A percentile compares a stretch with the other conserved stretches of the same genome.
phyloP scores from a whole-genome alignment of 495 filamentous ascomycete species.

The Penicillium goetzii region DNA sequence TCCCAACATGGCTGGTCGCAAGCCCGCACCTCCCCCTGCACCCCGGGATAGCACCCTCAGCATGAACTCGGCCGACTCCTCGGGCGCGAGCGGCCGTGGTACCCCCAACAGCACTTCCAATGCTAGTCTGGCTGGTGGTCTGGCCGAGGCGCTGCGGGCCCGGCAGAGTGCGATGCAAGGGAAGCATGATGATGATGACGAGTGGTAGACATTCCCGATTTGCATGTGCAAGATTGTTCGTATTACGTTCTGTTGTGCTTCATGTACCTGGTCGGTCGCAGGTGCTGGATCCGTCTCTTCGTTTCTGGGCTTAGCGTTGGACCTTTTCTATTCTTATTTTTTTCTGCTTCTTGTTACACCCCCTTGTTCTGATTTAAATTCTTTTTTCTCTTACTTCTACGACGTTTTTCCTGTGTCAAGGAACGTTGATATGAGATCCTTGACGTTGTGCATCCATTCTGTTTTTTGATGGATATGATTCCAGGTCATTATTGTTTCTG shows the following conservation, averaged over 20 bases:
- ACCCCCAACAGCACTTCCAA: slow-evolving; percentile 70
- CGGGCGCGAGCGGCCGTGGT: slow-evolving; percentile 65
- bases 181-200: slow-evolving; percentile 68
- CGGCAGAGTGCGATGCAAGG: slow-evolving; percentile 72
- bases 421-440: slow-evolving; percentile 16
- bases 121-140: slow-evolving; percentile 74
- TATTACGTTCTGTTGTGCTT: slow-evolving; percentile 11
- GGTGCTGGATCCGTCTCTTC: slow-evolving; percentile 22
- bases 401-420: slow-evolving; percentile 8
- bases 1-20: slow-evolving; percentile 68
- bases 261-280: slow-evolving; percentile 18
- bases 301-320: slow-evolving; percentile 37
- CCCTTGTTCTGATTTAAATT: slow-evolving; percentile 15
- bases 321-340: slow-evolving; percentile 14
- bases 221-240: slow-evolving; percentile 7
- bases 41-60: slow-evolving; percentile 75
- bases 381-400: slow-evolving; percentile 15
- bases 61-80: slow-evolving; percentile 63
- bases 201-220: slow-evolving; percentile 51
- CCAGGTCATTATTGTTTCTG: slow-evolving; percentile 8
- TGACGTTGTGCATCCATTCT: slow-evolving; percentile 18
- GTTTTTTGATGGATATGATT: slow-evolving; percentile 22
- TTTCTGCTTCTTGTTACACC: slow-evolving; percentile 11
- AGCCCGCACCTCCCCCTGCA: slow-evolving; percentile 64
- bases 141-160: slow-evolving; percentile 80